A percentile compares a stretch with the other conserved stretches of the same genome.
Conservation (phyloP, 805 yeast species). For the Metschnikowia orientalis region DNA sequence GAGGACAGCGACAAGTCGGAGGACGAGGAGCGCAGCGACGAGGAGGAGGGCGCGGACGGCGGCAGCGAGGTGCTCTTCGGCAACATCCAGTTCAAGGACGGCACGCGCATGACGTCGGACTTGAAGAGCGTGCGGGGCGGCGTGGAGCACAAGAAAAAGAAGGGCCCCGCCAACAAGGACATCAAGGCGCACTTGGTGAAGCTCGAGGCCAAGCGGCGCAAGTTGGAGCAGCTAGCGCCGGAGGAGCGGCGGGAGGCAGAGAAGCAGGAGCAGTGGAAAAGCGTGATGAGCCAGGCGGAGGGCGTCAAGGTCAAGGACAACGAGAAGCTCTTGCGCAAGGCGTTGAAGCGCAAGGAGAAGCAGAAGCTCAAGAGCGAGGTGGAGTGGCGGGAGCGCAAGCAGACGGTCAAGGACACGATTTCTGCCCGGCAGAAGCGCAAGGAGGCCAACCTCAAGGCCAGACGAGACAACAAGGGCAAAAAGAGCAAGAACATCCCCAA, state of each 20-base stretch:
- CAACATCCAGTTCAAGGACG: conserved; percentile 78
- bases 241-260: conserved; percentile 57
- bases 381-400: conserved; percentile 91
- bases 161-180: conserved; percentile 86
- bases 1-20: conserved; percentile 40
- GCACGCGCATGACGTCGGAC: conserved; percentile 74
- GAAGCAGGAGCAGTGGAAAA: conserved; percentile 81
- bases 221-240: conserved; percentile 51
- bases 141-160: conserved; percentile 49
- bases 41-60: conserved; percentile 29
- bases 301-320: conserved; percentile 88
- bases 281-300: conserved; percentile 79
- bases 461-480: conserved; percentile 81
- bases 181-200: conserved; percentile 74
- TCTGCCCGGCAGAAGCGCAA: conserved; percentile 78
- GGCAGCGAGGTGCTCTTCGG: conserved; percentile 63
- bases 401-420: conserved; percentile 68
- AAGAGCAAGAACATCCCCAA: conserved; percentile 70
- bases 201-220: conserved; percentile 69
- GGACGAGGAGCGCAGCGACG: conserved; percentile 26
- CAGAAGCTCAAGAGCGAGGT: conserved; percentile 79
- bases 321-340: conserved; percentile 79
- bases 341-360: conserved; percentile 78
- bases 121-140: conserved; percentile 48
- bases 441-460: conserved; percentile 82